A percentile compares a stretch with the other conserved stretches of the same genome.
These are phyloP conservation scores for Geopyxis carbonaria DNA, from an alignment of 495 filamentous ascomycete species.

Conservation along the genomic window DNA sequence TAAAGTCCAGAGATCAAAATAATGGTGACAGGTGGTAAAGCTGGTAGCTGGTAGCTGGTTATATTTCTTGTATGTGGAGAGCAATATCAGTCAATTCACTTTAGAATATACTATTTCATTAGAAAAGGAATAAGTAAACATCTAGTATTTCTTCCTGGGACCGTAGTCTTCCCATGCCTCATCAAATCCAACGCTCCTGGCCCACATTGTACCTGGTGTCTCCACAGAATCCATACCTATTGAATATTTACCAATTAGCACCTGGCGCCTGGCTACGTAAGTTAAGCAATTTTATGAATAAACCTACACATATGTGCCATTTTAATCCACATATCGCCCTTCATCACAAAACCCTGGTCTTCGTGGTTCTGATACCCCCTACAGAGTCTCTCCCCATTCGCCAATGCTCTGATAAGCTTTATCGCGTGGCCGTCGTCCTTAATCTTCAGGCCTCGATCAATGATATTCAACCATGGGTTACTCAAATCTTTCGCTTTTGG, in stretches of 20 bases:
- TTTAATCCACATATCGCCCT: slow-evolving; percentile 52
- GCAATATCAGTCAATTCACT: too few species aligned
- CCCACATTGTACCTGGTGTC: slow-evolving; percentile 33
- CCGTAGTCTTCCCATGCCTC: slow-evolving; percentile 37
- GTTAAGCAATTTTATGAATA: background rate
- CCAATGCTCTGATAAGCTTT: slow-evolving; percentile 55
- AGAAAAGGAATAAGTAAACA: too few species aligned
- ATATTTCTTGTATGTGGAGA: too few species aligned
- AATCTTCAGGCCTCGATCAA: slow-evolving; percentile 32
- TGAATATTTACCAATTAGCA: background rate
- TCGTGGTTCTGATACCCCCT: slow-evolving; percentile 28
- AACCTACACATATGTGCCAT: slow-evolving; percentile 44
- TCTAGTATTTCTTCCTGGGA: background rate
- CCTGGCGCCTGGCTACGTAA: background rate
- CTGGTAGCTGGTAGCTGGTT: too few species aligned
- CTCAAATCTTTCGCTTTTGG: slow-evolving; percentile 24
- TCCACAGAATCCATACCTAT: slow-evolving; percentile 34
- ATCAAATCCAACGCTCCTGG: slow-evolving; percentile 39
- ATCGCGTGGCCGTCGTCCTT: slow-evolving; percentile 65
- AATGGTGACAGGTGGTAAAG: background rate
- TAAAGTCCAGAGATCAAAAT: background rate
- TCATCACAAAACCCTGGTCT: slow-evolving; percentile 35
- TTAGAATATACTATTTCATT: too few species aligned
- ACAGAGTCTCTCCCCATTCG: slow-evolving; percentile 37
- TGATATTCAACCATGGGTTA: slow-evolving; percentile 37